Evolutionary conservation across 148 eudicot genomes (phyloP).

Genomic region (Cornus kousa): DNA sequence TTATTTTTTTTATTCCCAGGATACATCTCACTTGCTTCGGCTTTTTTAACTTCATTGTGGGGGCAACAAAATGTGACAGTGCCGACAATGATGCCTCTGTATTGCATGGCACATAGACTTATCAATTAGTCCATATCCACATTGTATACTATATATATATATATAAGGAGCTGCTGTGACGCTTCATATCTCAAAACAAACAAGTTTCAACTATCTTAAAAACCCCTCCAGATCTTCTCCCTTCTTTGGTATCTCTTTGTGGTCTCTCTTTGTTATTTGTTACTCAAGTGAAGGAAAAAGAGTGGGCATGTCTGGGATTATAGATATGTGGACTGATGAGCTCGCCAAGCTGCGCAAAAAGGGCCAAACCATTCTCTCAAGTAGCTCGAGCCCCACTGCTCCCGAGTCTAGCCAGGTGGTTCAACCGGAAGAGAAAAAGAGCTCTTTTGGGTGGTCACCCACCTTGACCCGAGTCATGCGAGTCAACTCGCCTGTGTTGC

Average conservation of each 20-base stretch:
- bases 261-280: no score
- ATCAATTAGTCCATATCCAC: background rate
- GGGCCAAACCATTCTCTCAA: constrained; percentile 15
- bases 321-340: constrained; percentile 43
- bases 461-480: constrained; percentile 5
- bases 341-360: constrained; percentile 28
- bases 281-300: no score
- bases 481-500: constrained; percentile 10
- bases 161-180: background rate
- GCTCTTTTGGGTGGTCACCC: background rate
- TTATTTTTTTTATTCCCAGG: background rate
- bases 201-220: background rate
- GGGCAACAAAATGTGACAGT: background rate
- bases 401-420: constrained; percentile 4
- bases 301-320: constrained; percentile 31
- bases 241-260: background rate
- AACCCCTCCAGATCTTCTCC: background rate
- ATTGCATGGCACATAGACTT: background rate
- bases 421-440: background rate
- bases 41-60: background rate
- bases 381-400: constrained; percentile 15
- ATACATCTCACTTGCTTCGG: background rate
- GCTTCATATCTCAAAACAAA: constrained; percentile 4
- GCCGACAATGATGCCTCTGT: background rate
- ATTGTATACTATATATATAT: constrained; percentile 1